Conservation (phyloP, 371 early-diverging fungal genomes). For the Rhizomucor miehei region DNA sequence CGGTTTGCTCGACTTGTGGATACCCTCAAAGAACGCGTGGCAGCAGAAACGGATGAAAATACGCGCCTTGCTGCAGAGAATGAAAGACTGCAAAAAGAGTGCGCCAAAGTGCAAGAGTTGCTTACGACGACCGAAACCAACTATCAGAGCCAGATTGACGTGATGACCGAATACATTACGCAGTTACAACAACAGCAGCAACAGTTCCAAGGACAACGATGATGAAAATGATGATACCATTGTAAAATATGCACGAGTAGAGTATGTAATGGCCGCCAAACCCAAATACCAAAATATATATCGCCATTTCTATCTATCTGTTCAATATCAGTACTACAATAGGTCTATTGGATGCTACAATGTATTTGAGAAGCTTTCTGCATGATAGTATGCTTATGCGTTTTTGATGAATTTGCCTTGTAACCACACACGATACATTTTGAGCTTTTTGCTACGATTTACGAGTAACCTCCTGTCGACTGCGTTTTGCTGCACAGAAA, state of each 20-base stretch:
- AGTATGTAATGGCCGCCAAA: no score
- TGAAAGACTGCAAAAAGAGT: conserved; percentile 27
- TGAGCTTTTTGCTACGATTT: conserved; percentile 87
- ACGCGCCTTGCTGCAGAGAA: conserved; percentile 19
- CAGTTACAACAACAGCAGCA: no score
- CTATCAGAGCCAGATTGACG: conserved; percentile 34
- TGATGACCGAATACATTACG: conserved; percentile 28
- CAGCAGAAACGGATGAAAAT: conserved; percentile 20
- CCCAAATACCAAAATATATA: no score
- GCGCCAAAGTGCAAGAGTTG: conserved; percentile 24
- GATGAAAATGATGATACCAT: no score
- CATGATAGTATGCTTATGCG: conserved; percentile 4
- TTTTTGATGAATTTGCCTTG: conserved; percentile 92
- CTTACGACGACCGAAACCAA: conserved; percentile 36
- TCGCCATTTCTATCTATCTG: no score
- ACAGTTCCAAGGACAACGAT: no score
- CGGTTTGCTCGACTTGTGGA: conserved; percentile 31
- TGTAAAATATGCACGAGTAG: no score
- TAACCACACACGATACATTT: conserved; percentile 98
- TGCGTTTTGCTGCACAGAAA: conserved; percentile 82
- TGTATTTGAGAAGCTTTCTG: neutral
- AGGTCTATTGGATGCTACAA: neutral
- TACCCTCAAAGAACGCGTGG: conserved; percentile 24
- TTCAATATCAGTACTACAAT: neutral
- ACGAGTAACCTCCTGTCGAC: conserved; percentile 94